Base-by-base conservation (phyloP, 75 land plant species). In the Larix kaempferi region DNA sequence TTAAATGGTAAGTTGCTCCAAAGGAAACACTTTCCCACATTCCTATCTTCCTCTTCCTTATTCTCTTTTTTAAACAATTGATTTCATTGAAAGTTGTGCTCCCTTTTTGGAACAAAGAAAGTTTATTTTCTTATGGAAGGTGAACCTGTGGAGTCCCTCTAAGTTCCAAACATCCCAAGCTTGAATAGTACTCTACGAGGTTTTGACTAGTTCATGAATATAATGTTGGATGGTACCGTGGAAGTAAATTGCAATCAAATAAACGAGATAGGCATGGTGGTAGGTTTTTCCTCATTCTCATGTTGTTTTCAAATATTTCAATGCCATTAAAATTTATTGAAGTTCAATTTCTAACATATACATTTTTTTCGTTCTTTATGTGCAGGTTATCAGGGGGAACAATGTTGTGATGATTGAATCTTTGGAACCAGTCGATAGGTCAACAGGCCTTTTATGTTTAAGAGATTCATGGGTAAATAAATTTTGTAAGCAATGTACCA, bases 171-270 rank as follows among this genome's bases (percentile, higher is more conserved):
- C n/a, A n/a, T n/a, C n/a, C n/a, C n/a, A n/a, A n/a, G n/a, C n/a
- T n/a, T n/a, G n/a, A n/a, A n/a, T n/a, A n/a, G 98, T 37, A 90
- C 91, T 5, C 83, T 93, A 56, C 88, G 98, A 57, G 98, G 96
- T 1, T 95, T 93, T 78, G 98, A 95, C 77, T 96, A 95, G 85
- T 95, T 95, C 74, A 95, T 95, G 96, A 95, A 95, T 73, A 84
- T 95, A 19, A 96, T 93, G 62, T 74, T 95, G 67, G 98, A 95
- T 86, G 91, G 90, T 85, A 91, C 96, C 3, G 86, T 88, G 41
- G 96, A 93, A 83, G 80, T 91, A 17, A 93, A 89, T 82, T 96
- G 98, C 56, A 91, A 91, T 79, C 96, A 95, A 73, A 85, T 76
- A 59, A 95, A 71, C 80, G n/a, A n/a, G n/a, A n/a, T n/a, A n/a